phyloP scores from a whole-genome alignment of 2,329 filamentous ascomycete genomes.

The Macroventuria anomochaeta region DNA sequence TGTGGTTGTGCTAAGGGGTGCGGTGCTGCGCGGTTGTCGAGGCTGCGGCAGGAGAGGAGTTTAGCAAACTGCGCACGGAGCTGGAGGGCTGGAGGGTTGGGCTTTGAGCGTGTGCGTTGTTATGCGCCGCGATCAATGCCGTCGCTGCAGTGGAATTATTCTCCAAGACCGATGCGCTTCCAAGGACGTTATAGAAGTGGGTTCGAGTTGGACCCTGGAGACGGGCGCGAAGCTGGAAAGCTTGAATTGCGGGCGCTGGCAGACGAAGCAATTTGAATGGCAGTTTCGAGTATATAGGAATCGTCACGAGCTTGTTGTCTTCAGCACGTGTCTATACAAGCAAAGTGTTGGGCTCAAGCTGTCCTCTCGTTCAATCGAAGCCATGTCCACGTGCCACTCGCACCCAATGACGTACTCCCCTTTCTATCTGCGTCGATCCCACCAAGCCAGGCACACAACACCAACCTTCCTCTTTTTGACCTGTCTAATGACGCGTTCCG shows the following conservation, averaged over 20 bases:
- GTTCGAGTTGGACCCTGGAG: conserved; percentile 11
- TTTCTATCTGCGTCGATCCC: conserved; percentile 11
- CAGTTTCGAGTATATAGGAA: not conserved
- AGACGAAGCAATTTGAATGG: not conserved
- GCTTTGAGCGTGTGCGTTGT: not conserved
- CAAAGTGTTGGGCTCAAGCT: conserved; percentile 8
- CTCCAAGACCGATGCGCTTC: conserved; percentile 14
- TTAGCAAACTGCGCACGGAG: not conserved
- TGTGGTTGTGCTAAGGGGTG: not conserved
- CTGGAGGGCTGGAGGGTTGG: not conserved
- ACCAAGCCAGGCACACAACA: conserved; percentile 10
- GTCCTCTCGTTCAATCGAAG: not conserved
- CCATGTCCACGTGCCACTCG: conserved; percentile 9
- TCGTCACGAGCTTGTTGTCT: not conserved
- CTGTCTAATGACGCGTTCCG: conserved; percentile 14
- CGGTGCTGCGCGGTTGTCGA: not conserved
- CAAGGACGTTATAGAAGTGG: conserved; percentile 13
- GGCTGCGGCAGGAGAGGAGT: not conserved
- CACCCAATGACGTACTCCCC: conserved; percentile 3
- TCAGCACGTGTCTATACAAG: not conserved
- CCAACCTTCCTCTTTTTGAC: conserved; percentile 11
- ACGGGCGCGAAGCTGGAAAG: not conserved
- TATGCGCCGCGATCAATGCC: conserved; percentile 12
- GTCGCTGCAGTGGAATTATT: conserved; percentile 11
- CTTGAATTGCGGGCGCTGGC: conserved; percentile 1